Evolutionary conservation across 1,284 basidiomycete genomes (phyloP).

Genomic region (Athelia sp.): DNA sequence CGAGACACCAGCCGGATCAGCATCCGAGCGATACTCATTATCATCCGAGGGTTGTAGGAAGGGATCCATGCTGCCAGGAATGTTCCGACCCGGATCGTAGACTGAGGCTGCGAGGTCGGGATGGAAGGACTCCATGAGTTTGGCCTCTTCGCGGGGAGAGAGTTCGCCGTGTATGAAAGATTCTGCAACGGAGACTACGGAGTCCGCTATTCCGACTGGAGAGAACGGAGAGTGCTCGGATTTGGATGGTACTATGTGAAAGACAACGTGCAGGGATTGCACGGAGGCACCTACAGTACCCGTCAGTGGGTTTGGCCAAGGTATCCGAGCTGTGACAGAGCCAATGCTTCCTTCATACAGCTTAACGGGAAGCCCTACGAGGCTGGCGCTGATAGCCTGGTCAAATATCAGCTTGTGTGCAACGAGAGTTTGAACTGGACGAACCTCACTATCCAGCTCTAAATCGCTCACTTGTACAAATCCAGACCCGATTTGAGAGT

Average conservation of each 20-base stretch:
- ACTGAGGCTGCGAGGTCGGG: constrained; percentile 28
- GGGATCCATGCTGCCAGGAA: constrained; percentile 67
- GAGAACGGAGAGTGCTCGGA: constrained; percentile 12
- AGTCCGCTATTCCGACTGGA: constrained; percentile 57
- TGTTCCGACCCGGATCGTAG: constrained; percentile 29
- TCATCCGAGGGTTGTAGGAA: constrained; percentile 40
- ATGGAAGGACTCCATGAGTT: constrained; percentile 68
- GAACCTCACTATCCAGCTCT: constrained; percentile 72
- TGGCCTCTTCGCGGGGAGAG: constrained; percentile 63
- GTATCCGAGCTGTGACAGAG: constrained; percentile 70
- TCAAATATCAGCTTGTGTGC: constrained; percentile 11
- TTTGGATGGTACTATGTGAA: constrained; percentile 40
- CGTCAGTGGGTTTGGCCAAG: constrained; percentile 71
- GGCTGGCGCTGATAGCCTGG: constrained; percentile 77
- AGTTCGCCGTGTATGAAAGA: constrained; percentile 84
- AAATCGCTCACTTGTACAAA: constrained; percentile 83
- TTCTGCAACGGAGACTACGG: constrained; percentile 77
- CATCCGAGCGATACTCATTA: constrained; percentile 31
- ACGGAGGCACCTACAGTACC: constrained; percentile 66
- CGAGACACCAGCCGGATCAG: constrained; percentile 71
- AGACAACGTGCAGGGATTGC: constrained; percentile 56
- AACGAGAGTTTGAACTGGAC: constrained; percentile 22
- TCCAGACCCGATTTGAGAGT: constrained; percentile 88
- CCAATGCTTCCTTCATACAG: constrained; percentile 71
- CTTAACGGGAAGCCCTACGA: constrained; percentile 65